A percentile compares a stretch with the other conserved stretches of the same genome.
These are phyloP conservation scores for Salix caprea DNA, from an alignment of 345 rosid species.

Conservation along the genomic window DNA sequence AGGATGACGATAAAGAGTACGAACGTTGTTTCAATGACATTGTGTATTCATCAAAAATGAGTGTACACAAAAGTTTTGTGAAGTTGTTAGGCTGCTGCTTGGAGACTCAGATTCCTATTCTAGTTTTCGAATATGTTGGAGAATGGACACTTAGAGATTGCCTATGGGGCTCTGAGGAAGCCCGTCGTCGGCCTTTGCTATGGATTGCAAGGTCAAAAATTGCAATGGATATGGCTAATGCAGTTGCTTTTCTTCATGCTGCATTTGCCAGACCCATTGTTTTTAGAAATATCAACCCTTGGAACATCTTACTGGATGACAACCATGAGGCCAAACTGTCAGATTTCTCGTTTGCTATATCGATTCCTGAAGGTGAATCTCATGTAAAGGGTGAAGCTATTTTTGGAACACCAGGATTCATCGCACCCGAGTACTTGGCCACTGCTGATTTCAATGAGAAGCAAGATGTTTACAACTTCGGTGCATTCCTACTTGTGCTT, in stretches of 20 bases:
- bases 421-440: conserved; percentile 6
- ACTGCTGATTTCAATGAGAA: conserved; percentile 20
- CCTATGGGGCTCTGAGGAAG: too few species aligned
- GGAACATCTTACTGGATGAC: not conserved
- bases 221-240: conserved; percentile 20
- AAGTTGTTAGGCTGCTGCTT: conserved; percentile 33
- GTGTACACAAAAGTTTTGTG: conserved; percentile 11
- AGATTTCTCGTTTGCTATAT: conserved; percentile 1
- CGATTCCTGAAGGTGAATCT: conserved; percentile 25
- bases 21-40: not conserved
- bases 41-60: conserved; percentile 10
- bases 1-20: not conserved
- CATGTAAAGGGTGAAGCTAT: not conserved
- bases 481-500: conserved; percentile 12
- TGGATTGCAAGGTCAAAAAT: conserved; percentile 19
- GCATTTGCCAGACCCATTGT: conserved; percentile 21
- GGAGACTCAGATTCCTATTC: conserved; percentile 7
- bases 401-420: not conserved
- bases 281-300: not conserved
- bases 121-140: not conserved
- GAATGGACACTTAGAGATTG: too few species aligned
- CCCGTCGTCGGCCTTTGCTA: conserved; percentile 4
- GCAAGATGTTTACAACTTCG: conserved; percentile 22
- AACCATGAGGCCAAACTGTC: conserved; percentile 12
- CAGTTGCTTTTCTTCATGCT: conserved; percentile 17